A percentile compares a stretch with the other conserved stretches of the same genome.
These are phyloP conservation scores for Colletotrichum paranaense DNA, from an alignment of 2,329 filamentous ascomycete species.

Conservation along the genomic window DNA sequence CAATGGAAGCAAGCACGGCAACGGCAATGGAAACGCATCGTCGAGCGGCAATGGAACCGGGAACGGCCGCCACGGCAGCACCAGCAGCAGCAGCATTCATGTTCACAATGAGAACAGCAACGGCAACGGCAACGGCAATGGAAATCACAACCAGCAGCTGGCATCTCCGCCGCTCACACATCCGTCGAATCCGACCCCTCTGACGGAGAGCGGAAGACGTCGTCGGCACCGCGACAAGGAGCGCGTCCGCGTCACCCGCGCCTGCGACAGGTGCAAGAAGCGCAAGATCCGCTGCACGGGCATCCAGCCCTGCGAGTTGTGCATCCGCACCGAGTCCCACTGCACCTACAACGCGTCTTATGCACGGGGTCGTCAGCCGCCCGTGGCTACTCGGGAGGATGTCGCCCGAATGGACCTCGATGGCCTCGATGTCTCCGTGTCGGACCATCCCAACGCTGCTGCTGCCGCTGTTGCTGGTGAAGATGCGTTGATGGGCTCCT, in stretches of 20 bases:
- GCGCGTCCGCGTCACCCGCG: conserved; percentile 55
- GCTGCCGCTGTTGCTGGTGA: background rate
- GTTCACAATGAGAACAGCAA: background rate
- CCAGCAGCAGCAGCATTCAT: background rate
- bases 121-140: background rate
- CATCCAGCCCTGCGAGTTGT: conserved; percentile 46
- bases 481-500: conserved; percentile 6
- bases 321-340: conserved; percentile 43
- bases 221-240: conserved; percentile 40
- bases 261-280: conserved; percentile 61
- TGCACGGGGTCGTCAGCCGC: conserved; percentile 56
- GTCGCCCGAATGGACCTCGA: conserved; percentile 20
- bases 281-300: conserved; percentile 51
- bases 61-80: background rate
- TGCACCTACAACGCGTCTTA: conserved; percentile 64
- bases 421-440: conserved; percentile 18
- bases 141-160: conserved; percentile 1
- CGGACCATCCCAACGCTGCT: background rate
- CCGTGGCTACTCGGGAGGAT: conserved; percentile 43
- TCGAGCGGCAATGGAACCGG: background rate
- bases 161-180: conserved; percentile 24
- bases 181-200: background rate
- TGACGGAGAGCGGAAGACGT: conserved; percentile 34
- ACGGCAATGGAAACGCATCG: background rate
- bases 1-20: background rate